Evolutionary conservation across 139 green algal species (phyloP).

Genomic region (Picochlorum sp.): DNA sequence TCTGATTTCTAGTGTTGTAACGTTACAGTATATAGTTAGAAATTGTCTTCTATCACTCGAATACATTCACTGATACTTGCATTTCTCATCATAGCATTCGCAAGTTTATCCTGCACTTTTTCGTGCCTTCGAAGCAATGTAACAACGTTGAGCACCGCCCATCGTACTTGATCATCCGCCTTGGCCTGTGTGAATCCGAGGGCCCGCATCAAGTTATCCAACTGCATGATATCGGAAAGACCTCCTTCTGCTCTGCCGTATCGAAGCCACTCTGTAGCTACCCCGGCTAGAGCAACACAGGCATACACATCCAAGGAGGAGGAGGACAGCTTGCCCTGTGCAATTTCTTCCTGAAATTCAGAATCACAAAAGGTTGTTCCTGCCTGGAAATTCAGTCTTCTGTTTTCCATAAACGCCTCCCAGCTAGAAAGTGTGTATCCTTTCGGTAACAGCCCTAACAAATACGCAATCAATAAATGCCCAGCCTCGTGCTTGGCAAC

Average conservation of each 20-base stretch:
- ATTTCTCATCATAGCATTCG: conserved; percentile 57
- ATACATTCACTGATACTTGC: conserved; percentile 66
- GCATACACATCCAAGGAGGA: conserved; percentile 63
- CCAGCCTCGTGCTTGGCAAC: conserved; percentile 84
- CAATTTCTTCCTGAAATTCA: conserved; percentile 77
- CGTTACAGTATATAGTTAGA: conserved; percentile 29
- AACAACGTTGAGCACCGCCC: conserved; percentile 84
- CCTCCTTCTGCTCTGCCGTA: conserved; percentile 87
- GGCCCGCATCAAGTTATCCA: conserved; percentile 69
- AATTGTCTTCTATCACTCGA: conserved; percentile 58
- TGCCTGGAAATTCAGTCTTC: conserved; percentile 87
- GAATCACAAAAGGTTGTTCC: conserved; percentile 89
- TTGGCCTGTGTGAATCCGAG: conserved; percentile 56
- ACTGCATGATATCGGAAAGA: conserved; percentile 78
- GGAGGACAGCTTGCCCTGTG: conserved; percentile 46
- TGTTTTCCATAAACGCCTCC: conserved; percentile 72
- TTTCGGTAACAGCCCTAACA: conserved; percentile 80
- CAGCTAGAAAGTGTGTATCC: conserved; percentile 78
- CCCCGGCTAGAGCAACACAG: conserved; percentile 81
- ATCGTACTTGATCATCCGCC: conserved; percentile 80
- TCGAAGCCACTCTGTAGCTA: conserved; percentile 77
- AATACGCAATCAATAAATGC: conserved; percentile 91
- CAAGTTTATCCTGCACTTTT: conserved; percentile 54
- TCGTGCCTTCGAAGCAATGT: conserved; percentile 70
- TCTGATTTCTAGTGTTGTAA: conserved; percentile 9